Evolutionary conservation across 768 basidiomycete species (phyloP), one percentile per base, ranked within the genome.

Genomic region (Boletus pseudopeckii): DNA sequence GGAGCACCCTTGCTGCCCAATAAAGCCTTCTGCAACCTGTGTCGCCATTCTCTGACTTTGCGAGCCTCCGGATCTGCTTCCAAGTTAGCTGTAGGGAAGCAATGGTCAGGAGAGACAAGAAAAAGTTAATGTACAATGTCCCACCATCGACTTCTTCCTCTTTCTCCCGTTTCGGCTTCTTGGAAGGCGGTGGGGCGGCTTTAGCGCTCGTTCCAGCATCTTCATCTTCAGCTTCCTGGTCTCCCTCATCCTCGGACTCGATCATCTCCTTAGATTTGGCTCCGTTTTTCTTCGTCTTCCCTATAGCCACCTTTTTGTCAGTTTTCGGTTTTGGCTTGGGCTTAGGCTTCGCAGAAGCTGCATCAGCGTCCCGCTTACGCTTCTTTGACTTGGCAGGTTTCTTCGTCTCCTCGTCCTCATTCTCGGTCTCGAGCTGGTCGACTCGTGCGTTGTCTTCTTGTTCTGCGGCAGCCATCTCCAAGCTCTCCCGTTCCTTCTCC

Each of bases 31-130:
- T 98, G 94, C 3, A 97, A 79, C 70, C 84, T 88, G 70, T 96
- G 92, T 60, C 95, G 79, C 93, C 94, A 96, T 53, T 90, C 88
- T 65, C 89, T 85, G 62, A 95, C 92, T 69, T 86, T 85, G 50
- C 74, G 63, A 22, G 84, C 87, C 56, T 88, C 86, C 2, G 78
- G 78, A 68, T 88, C 84, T 45, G 69, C 73, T 39, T 74, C 71
- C 50, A 84, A 57, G 48, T 75, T 75, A 52, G 75, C 77, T 77
- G 46, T 22, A 45, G 44, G 15, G 6, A 32, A 48, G 34, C 1
- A 11, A 32, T 43, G 38, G 53, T 62, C 45, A 64, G 52, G 5
- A 57, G 17, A 50, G 7, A 14, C 8, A 18, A 49, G 18, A 34
- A 47, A 37, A 33, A 26, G 18, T 5, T 15, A 50, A 53, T 50